Percentiles rank a stretch among this genome's conserved stretches.
phyloP scores from a whole-genome alignment of 2,329 filamentous ascomycete species.

The Talaromyces sp. region DNA sequence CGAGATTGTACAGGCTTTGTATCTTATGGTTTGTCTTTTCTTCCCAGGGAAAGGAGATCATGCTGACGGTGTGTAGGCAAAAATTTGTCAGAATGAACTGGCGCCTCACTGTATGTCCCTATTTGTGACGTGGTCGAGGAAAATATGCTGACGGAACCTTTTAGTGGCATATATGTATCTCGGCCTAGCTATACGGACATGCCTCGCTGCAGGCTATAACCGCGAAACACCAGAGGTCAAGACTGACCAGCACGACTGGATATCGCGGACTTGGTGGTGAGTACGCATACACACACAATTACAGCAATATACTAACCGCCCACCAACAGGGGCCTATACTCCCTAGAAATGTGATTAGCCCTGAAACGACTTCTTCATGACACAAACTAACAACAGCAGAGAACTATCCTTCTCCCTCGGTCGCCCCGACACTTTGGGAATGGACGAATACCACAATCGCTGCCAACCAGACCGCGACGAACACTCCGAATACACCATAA shows the following conservation, averaged over 20 bases:
- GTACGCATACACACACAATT: not conserved
- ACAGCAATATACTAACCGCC: not conserved
- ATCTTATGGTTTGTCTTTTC: constrained; percentile 39
- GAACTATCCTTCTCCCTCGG: constrained; percentile 44
- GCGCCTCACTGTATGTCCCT: not conserved
- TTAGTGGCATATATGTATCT: constrained; percentile 48
- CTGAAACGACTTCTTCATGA: not conserved
- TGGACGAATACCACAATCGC: constrained; percentile 52
- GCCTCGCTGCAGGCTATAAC: constrained; percentile 51
- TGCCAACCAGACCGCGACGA: constrained; percentile 37
- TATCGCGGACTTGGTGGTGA: constrained; percentile 50
- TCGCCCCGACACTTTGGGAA: constrained; percentile 50
- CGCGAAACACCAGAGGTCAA: constrained; percentile 39
- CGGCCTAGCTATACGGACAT: constrained; percentile 49
- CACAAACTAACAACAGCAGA: constrained; percentile 21
- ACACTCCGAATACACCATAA: constrained; percentile 37
- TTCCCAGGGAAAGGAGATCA: constrained; percentile 22
- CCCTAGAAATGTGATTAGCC: not conserved
- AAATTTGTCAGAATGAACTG: not conserved
- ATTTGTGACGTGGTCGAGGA: too few relatives aligned
- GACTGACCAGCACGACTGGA: constrained; percentile 38
- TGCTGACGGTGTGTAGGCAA: not conserved
- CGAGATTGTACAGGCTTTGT: constrained; percentile 50
- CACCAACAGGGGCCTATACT: not conserved
- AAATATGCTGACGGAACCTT: not conserved